phyloP scores from a whole-genome alignment of 202 grass and related monocot species.

The Zoysia matrella region DNA sequence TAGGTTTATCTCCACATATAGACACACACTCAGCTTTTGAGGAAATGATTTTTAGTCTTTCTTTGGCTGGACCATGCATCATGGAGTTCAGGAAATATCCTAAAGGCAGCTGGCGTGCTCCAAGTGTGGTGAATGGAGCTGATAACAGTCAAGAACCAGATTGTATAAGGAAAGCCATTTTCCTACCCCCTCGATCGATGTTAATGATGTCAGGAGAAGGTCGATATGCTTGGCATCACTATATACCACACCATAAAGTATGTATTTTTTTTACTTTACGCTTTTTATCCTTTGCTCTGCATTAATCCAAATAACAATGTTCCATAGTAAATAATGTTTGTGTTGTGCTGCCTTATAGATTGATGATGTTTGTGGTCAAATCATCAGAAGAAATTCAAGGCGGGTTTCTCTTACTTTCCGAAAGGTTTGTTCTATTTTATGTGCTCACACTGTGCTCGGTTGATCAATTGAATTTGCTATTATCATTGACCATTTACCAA shows the following conservation, averaged over 20 bases:
- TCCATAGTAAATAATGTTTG: slow-evolving; percentile 26
- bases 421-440: slow-evolving; percentile 62
- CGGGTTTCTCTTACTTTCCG: slow-evolving; percentile 92
- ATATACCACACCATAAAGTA: slow-evolving; percentile 99
- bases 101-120: slow-evolving; percentile 63
- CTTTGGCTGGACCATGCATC: slow-evolving; percentile 84
- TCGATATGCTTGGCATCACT: slow-evolving; percentile 95
- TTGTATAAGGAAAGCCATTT: slow-evolving; percentile 75
- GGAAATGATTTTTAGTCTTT: slow-evolving; percentile 96
- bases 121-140: slow-evolving; percentile 42
- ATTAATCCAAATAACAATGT: slow-evolving; percentile 6
- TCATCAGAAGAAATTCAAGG: slow-evolving; percentile 69
- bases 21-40: slow-evolving; percentile 96
- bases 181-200: slow-evolving; percentile 76
- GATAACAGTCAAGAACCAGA: slow-evolving; percentile 46
- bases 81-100: slow-evolving; percentile 97
- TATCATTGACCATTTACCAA: slow-evolving; percentile 3
- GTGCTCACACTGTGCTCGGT: not conserved
- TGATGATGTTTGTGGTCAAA: slow-evolving; percentile 66
- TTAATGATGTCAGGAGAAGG: slow-evolving; percentile 97
- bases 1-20: slow-evolving; percentile 94
- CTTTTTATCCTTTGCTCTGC: slow-evolving; percentile 17
- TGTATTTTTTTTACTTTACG: not conserved
- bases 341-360: slow-evolving; percentile 51
- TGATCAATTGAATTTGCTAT: not conserved